Conservation (phyloP, 208 protist genomes). For the Crithidia thermophila region DNA sequence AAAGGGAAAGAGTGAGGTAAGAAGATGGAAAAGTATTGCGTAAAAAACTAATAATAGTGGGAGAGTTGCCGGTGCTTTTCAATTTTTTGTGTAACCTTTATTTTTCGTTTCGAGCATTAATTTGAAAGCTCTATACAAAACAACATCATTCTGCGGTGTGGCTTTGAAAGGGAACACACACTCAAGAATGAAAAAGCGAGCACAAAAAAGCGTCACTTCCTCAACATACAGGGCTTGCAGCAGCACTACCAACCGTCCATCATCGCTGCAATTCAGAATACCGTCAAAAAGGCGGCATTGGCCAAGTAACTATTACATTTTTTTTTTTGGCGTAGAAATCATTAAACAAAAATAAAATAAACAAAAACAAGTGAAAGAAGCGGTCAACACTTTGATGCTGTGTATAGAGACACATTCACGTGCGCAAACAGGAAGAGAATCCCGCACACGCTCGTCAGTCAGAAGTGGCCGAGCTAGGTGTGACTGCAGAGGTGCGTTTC, state of each 20-base stretch:
- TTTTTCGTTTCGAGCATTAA: neutral
- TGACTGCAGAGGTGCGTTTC: too few relatives aligned
- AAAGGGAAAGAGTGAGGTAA: neutral
- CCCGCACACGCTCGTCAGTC: too few relatives aligned
- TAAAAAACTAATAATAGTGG: too few relatives aligned
- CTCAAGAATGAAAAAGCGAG: constrained; percentile 1
- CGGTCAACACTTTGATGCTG: neutral
- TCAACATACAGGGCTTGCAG: too few relatives aligned
- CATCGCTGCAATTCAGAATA: constrained; percentile 95
- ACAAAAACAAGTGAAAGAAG: neutral
- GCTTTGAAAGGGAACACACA: neutral
- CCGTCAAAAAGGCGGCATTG: constrained; percentile 89
- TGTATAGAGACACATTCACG: too few relatives aligned
- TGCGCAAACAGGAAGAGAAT: too few relatives aligned
- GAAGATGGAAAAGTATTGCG: neutral
- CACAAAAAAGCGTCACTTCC: too few relatives aligned
- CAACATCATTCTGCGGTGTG: too few relatives aligned
- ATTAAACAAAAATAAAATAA: constrained; percentile 5
- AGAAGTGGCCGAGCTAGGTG: too few relatives aligned
- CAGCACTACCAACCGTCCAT: too few relatives aligned
- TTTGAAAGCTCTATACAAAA: too few relatives aligned
- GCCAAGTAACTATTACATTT: constrained; percentile 41
- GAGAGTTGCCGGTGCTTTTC: too few relatives aligned
- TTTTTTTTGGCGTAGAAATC: neutral
- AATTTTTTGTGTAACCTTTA: neutral